Base-by-base conservation (phyloP, 2,329 filamentous ascomycete species). In the Ophiostoma sp. region DNA sequence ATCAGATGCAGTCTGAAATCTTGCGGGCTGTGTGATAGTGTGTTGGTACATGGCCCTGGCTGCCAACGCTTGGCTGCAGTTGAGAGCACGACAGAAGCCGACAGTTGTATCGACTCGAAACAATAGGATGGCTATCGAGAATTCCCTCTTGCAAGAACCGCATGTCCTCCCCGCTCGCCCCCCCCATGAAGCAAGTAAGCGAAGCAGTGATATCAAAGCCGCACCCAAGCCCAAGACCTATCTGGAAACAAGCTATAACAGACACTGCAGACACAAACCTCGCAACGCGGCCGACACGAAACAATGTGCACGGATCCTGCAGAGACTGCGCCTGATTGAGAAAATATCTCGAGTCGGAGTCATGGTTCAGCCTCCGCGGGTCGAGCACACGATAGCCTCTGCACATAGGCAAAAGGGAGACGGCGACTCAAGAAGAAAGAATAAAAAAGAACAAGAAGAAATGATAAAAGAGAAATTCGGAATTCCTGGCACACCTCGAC, bases 291-390 rank as follows among this genome's bases (percentile, higher is more conserved):
- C 33, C 17, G 31, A 64, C 31, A 36, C 60, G 60, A 65, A 65
- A 65, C 62, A 65, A 39, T 23, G 62, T 23, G 62, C 62, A 39
- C 35, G 62, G 62, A n/a, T 65, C 35, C 62, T 23, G n/a, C n/a
- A 23, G 13, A 57, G 52, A 57, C 52, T 57, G 20, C 52, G 52
- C 52, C 52, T 23, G 52, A 8, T 11, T 27, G 11, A 57, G 8
- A 27, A 57, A 23, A 11, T 15, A 31, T 15, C 23, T 23, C n/a
- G 52, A 57, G 11, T 27, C 52, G 17, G 44, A 48, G 17, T n/a
- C 20, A n/a, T 48, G n/a, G 17, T 7, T 48, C 7, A 48, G 17
- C 44, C 17, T 20, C 20, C 17, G 20, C 41, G 6, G 41, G 36
- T 39, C 1, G 13, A 39, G 36, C 10, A 11, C 36, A 13, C 10